These are phyloP conservation scores for Gentiana dahurica DNA, from an alignment of 257 asterid genomes.

Conservation along the genomic window DNA sequence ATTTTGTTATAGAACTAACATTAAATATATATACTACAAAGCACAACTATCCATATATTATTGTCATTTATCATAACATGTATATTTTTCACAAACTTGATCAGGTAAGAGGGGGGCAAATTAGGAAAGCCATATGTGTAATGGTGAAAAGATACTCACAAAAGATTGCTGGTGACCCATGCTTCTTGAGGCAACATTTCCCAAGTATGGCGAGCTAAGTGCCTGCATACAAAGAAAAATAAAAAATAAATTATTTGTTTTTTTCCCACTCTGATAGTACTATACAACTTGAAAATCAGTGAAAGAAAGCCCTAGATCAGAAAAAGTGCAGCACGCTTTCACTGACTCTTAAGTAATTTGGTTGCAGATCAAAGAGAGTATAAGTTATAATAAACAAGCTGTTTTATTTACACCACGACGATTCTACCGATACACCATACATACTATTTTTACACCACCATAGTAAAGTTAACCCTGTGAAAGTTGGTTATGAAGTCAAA, in stretches of 20 bases:
- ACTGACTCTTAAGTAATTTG: neutral
- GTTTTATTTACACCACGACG: too few species aligned
- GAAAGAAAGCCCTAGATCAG: neutral
- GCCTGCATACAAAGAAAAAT: constrained; percentile 21
- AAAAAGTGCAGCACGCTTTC: neutral
- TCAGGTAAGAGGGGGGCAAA: constrained; percentile 21
- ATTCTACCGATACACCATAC: too few species aligned
- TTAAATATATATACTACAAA: too few species aligned
- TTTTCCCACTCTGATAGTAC: neutral
- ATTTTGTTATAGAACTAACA: too few species aligned
- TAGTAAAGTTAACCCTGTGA: too few species aligned
- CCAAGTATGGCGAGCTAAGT: constrained; percentile 33
- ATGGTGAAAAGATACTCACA: constrained; percentile 28
- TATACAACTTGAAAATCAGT: neutral
- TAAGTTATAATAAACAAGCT: neutral
- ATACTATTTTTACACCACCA: too few species aligned
- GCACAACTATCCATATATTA: too few species aligned
- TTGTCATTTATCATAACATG: constrained; percentile 16
- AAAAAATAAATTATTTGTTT: neutral
- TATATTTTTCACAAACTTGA: neutral
- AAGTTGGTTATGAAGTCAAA: too few species aligned
- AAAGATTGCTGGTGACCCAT: constrained; percentile 45
- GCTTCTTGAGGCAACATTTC: constrained; percentile 27
- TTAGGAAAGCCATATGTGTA: constrained; percentile 29
- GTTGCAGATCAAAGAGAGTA: neutral